Percentiles rank a stretch among this genome's conserved stretches.
Evolutionary conservation across 1,284 basidiomycete species (phyloP).

Genomic region (Agaricales sp.): DNA sequence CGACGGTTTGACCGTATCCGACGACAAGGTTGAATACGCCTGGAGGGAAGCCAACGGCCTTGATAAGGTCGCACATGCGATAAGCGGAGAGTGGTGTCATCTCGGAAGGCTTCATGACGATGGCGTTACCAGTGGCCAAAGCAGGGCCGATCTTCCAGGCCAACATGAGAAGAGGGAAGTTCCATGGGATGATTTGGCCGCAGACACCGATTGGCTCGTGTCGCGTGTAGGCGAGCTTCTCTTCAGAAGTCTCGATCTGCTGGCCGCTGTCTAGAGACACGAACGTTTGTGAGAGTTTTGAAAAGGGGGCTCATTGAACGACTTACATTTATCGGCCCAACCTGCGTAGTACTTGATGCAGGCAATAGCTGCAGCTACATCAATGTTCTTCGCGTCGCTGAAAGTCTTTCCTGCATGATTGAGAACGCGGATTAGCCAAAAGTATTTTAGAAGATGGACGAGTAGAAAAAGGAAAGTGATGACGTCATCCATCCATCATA

Average conservation of each 20-base stretch:
- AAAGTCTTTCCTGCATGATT: conserved; percentile 58
- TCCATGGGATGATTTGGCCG: conserved; percentile 80
- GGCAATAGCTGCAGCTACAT: conserved; percentile 60
- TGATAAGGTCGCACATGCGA: conserved; percentile 37
- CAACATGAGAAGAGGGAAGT: conserved; percentile 51
- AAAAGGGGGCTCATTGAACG: background rate
- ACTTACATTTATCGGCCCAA: conserved; percentile 74
- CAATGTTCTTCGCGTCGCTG: conserved; percentile 58
- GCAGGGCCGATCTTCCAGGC: conserved; percentile 82
- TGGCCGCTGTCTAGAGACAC: background rate
- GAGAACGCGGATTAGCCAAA: background rate
- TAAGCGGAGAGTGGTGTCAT: conserved; percentile 82
- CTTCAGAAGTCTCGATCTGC: conserved; percentile 41
- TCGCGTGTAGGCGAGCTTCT: conserved; percentile 70
- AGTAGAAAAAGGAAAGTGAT: background rate
- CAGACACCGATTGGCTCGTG: conserved; percentile 94
- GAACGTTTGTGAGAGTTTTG: conserved; percentile 1
- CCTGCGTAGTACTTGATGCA: conserved; percentile 68
- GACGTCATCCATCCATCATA: background rate
- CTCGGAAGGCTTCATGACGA: conserved; percentile 87
- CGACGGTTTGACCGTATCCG: conserved; percentile 66
- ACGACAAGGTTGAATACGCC: conserved; percentile 73
- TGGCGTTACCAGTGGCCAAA: conserved; percentile 74
- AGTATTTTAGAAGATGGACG: background rate
- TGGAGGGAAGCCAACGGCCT: conserved; percentile 53